Evolutionary conservation across 352 stramenopile genomes (phyloP), one percentile per base, ranked within the genome.

Genomic region (Pythium scleroteichum): DNA sequence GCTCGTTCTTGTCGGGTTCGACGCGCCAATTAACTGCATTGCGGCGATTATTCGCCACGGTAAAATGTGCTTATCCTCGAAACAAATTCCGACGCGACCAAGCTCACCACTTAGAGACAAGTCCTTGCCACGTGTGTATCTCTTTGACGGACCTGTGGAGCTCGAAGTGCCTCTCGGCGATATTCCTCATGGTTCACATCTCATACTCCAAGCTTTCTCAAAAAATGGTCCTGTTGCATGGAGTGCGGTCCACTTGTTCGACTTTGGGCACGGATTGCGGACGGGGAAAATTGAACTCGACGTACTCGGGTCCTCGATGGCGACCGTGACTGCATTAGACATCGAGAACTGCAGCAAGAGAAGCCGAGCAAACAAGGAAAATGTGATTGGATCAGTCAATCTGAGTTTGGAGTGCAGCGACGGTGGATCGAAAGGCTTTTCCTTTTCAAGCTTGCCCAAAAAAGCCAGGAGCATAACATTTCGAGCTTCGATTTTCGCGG

Each of bases 211-310:
- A 2, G 69, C 93, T 29, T 64, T 67, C 20, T 72, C 62, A 2
- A 92, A 87, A 45, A 53, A 66, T 40, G 66, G 68, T 19, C 20
- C 67, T 0, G 50, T 75, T 41, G 83, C 67, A 17, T 96, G 87
- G 87, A 83, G 71, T 14, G 87, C 83, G 3, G 42, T 90, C 10
- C 79, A 93, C 22, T 58, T 94, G 9, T 94, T 96, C 26, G 84
- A 93, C 46, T 96, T 94, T 61, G 79, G 86, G 2, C 85, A 96
- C 40, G 76, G 67, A 0, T 59, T 96, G 42, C 68, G 83, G 29
- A 79, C 59, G 17, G 85, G 85, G 13, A 69, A 71, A 2, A 59
- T 78, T 4, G 39, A 63, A 0, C 55, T 94, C 35, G 78, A 90
- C 47, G 73, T 95, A 5, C 65, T 52, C 51, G 32, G 68, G 47